Evolutionary conservation across 345 rosid genomes (phyloP).

Genomic region (Turritis glabra): DNA sequence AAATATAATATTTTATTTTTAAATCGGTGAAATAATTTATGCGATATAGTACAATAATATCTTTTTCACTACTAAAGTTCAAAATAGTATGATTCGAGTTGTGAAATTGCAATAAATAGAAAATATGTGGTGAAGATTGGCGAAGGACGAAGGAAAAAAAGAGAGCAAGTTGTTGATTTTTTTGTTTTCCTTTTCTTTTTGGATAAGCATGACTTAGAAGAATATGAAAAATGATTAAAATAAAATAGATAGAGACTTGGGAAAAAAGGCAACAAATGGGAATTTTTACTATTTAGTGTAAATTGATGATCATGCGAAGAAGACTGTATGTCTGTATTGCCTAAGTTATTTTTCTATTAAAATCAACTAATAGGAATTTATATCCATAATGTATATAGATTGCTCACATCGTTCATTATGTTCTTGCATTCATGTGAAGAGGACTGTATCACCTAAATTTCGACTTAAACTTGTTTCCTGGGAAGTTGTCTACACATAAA

Average conservation of each 20-base stretch:
- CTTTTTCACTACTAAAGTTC: slow-evolving; percentile 29
- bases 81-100: slow-evolving; percentile 29
- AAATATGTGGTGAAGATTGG: slow-evolving; percentile 29
- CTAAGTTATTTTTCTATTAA: neutral
- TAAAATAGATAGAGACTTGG: slow-evolving; percentile 13
- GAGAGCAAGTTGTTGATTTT: slow-evolving; percentile 24
- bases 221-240: slow-evolving; percentile 30
- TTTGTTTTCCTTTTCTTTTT: slow-evolving; percentile 2
- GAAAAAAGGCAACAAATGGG: neutral
- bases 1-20: neutral
- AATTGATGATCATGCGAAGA: slow-evolving; percentile 21
- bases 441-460: slow-evolving; percentile 39
- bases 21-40: neutral
- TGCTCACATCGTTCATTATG: slow-evolving; percentile 15
- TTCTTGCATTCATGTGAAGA: slow-evolving; percentile 22
- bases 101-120: slow-evolving; percentile 6
- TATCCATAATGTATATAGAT: neutral
- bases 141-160: slow-evolving; percentile 16
- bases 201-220: slow-evolving; percentile 34
- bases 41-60: slow-evolving; percentile 4
- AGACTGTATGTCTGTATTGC: neutral
- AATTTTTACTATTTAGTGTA: slow-evolving; percentile 6
- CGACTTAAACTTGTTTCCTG: slow-evolving; percentile 42
- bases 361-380: neutral
- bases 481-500: slow-evolving; percentile 13